Percentiles rank a stretch among this genome's conserved stretches.
Conservation (phyloP, 129 eudicot genomes). For the Artemisia tridentata region DNA sequence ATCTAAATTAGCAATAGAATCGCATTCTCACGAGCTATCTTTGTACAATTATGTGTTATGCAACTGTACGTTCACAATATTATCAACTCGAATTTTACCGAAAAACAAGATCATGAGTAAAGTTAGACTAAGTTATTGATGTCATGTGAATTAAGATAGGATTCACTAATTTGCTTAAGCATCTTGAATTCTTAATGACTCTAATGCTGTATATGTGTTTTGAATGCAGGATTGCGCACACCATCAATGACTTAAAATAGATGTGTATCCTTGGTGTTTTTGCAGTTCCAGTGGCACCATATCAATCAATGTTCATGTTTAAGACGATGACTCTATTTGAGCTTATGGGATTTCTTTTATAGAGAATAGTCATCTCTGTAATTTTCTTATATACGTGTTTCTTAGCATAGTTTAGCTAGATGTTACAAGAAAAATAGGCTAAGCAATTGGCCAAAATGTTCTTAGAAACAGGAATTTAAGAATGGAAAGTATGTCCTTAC, state of each 20-base stretch:
- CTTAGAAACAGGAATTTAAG: not conserved
- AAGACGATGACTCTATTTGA: constrained; percentile 7
- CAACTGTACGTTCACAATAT: constrained; percentile 17
- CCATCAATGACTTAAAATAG: constrained; percentile 8
- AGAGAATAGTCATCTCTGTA: not conserved
- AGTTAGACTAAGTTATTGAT: not conserved
- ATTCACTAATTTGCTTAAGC: not conserved
- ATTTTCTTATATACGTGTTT: not conserved
- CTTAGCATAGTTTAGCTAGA: not conserved
- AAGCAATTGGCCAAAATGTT: constrained; percentile 7
- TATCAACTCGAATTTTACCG: not conserved
- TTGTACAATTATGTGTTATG: constrained; percentile 19
- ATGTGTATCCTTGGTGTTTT: not conserved
- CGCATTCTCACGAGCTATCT: constrained; percentile 27
- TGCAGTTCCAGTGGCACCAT: constrained; percentile 3
- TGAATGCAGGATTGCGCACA: constrained; percentile 18
- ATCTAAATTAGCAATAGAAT: constrained; percentile 11
- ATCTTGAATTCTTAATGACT: not conserved
- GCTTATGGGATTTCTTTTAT: not conserved
- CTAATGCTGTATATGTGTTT: constrained; percentile 6
- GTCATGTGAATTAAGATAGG: not conserved
- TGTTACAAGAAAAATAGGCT: not conserved
- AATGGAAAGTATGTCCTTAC: not conserved
- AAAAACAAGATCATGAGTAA: not conserved
- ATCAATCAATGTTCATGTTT: constrained; percentile 6